Base-by-base conservation (phyloP, 1,284 basidiomycete genomes). In the Mycena sp. region DNA sequence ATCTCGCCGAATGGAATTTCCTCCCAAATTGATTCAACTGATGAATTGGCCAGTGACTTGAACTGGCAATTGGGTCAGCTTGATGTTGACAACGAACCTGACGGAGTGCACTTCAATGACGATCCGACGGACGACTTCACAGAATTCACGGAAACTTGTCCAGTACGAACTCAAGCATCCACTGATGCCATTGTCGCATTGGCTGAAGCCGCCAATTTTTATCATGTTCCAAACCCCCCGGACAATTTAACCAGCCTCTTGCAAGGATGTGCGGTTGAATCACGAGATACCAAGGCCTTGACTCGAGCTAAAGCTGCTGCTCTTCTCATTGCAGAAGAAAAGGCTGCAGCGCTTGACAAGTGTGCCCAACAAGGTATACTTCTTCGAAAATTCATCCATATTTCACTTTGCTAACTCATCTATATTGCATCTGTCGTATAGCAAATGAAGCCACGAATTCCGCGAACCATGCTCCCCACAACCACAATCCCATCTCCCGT, bases 11-110 rank as follows among this genome's bases (percentile, higher is more conserved):
- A 50, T 26, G 37, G 21, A 3, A 21, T 43, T 49, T 46, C 51
- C 9, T 4, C 50, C 11, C 21, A 30, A 4, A 21, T 44, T 2
- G 28, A 53, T n/a, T 9, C 17, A 0, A 10, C 26, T 10, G 23
- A 45, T 19, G 59, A 53, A 12, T 37, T 63, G 12, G 38, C 55
- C 1, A 19, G 29, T 23, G 61, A 63, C 23, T 4, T 63, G 1
- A 30, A 53, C 25, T 63, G 55, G 61, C 61, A 63, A 37, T 19
- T 63, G 10, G 61, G 61, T 11, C 61, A 63, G 32, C 35, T 63
- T 4, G 26, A 9, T 11, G 11, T 40, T 14, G 49, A 45, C 0
- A n/a, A 16, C 9, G 35, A 29, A 0, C 21, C 12, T 11, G 16
- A 29, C 16, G 7, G 17, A 19, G 49, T 30, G 3, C 2, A 2